These are phyloP conservation scores for Solanum gracilifrons DNA, from an alignment of 257 asterid genomes.

Conservation along the genomic window DNA sequence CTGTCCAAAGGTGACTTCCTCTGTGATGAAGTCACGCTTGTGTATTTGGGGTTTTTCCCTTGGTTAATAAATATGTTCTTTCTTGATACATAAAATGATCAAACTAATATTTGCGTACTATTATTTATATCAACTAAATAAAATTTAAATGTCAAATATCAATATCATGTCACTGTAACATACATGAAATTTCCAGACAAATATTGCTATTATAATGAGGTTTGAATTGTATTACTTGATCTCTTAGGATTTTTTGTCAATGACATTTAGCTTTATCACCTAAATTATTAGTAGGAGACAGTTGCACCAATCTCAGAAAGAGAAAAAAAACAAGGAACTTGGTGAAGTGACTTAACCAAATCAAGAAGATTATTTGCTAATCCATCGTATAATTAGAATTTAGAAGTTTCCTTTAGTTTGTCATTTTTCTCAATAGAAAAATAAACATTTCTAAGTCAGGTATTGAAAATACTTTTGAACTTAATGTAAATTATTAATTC, in stretches of 20 bases:
- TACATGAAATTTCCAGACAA: background rate
- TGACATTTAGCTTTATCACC: background rate
- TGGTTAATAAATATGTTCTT: background rate
- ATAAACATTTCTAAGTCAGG: no score
- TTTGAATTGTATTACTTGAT: background rate
- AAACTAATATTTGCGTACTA: background rate
- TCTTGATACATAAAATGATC: background rate
- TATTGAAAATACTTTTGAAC: no score
- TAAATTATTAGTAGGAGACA: background rate
- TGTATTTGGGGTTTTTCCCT: background rate
- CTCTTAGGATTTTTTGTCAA: background rate
- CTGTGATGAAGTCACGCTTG: background rate
- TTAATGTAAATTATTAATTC: background rate
- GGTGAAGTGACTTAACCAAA: background rate
- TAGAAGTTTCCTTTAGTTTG: background rate
- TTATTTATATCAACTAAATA: background rate
- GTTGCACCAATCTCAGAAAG: background rate
- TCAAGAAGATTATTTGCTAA: background rate
- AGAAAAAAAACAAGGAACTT: background rate
- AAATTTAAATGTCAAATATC: background rate
- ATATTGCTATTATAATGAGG: background rate
- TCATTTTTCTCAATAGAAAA: background rate
- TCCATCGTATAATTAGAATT: background rate
- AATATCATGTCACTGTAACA: background rate
- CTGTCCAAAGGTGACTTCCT: background rate